phyloP scores from a whole-genome alignment of 805 yeast species.

The Ogataea kodamae region DNA sequence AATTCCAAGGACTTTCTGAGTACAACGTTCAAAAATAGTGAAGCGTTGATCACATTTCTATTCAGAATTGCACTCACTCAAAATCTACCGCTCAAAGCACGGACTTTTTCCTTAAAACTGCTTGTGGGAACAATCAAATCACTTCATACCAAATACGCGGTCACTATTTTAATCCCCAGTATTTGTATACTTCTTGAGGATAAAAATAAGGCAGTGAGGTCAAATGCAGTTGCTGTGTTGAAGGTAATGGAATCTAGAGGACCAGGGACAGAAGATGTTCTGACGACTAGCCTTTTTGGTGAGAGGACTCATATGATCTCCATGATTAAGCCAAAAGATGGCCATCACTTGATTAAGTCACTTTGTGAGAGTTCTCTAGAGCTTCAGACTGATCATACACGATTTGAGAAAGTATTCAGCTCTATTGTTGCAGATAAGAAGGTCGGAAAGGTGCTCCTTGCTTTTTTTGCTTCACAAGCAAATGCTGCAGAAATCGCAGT shows the following conservation, averaged over 20 bases:
- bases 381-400: conserved; percentile 48
- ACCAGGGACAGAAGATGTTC: conserved; percentile 39
- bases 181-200: conserved; percentile 53
- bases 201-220: conserved; percentile 48
- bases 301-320: conserved; percentile 43
- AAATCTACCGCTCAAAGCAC: conserved; percentile 54
- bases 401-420: conserved; percentile 37
- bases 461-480: conserved; percentile 72
- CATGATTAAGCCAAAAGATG: conserved; percentile 64
- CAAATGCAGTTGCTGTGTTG: conserved; percentile 37
- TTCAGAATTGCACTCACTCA: conserved; percentile 55
- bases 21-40: conserved; percentile 16
- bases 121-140: conserved; percentile 37
- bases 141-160: conserved; percentile 31
- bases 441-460: conserved; percentile 51
- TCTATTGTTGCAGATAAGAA: conserved; percentile 46
- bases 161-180: conserved; percentile 58
- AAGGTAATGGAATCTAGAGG: conserved; percentile 37
- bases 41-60: conserved; percentile 51
- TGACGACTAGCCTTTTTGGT: conserved; percentile 60
- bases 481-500: conserved; percentile 45
- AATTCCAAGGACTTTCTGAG: conserved; percentile 19
- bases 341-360: conserved; percentile 39
- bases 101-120: conserved; percentile 46
- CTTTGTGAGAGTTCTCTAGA: conserved; percentile 39